A percentile compares a stretch with the other conserved stretches of the same genome.
phyloP scores from a whole-genome alignment of 805 yeast genomes.

The Yarrowia osloensis region DNA sequence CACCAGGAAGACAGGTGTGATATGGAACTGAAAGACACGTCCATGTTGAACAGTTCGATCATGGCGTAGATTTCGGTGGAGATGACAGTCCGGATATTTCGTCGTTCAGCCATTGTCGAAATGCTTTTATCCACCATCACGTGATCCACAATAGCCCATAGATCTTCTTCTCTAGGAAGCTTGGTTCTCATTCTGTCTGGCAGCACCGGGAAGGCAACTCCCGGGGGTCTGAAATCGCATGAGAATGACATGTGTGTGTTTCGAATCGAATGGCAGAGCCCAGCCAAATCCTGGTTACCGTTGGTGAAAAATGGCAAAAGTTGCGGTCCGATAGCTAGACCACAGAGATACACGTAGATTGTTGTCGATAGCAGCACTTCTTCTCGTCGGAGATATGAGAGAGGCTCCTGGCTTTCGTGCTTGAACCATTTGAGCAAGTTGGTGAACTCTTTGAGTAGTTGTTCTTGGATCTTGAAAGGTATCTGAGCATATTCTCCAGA shows the following conservation, averaged over 20 bases:
- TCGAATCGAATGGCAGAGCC: neutral
- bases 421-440: neutral
- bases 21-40: neutral
- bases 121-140: neutral
- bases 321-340: neutral
- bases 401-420: neutral
- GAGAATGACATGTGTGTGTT: neutral
- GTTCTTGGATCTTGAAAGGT: neutral
- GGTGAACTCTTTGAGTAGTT: neutral
- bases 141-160: neutral
- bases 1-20: neutral
- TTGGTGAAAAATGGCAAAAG: neutral
- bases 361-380: neutral
- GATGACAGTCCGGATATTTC: neutral
- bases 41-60: constrained; percentile 1
- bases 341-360: neutral
- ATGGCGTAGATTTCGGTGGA: neutral
- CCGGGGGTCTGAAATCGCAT: neutral
- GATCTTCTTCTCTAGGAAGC: neutral
- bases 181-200: neutral
- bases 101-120: neutral
- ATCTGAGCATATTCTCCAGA: neutral
- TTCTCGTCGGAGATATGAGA: neutral
- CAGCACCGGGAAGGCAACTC: neutral
- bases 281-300: neutral